Conservation (phyloP, 495 filamentous ascomycete species). For the Penicillium parvum region DNA sequence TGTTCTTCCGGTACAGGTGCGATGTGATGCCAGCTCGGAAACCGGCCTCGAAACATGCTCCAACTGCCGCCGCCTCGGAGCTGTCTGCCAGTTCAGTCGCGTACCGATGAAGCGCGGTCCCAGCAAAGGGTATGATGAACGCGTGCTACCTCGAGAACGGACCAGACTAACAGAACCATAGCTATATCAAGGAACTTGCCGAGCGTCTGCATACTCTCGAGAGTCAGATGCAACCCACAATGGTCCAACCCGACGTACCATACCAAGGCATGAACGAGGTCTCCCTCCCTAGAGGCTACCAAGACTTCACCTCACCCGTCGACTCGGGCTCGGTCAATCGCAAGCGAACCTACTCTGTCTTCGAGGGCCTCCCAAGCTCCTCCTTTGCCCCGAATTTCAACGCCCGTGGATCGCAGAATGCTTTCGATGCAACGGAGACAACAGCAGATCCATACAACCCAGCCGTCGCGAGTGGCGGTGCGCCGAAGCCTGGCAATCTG, state of each 20-base stretch:
- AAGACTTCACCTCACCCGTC: constrained; percentile 48
- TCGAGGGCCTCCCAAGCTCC: constrained; percentile 45
- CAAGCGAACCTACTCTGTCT: constrained; percentile 56
- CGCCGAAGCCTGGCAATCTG: constrained; percentile 35
- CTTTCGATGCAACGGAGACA: constrained; percentile 35
- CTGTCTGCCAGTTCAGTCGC: constrained; percentile 81
- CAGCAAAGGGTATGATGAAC: constrained; percentile 72
- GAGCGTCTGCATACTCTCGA: constrained; percentile 84
- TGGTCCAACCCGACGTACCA: constrained; percentile 44
- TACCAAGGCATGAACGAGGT: constrained; percentile 47
- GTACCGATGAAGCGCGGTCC: constrained; percentile 94
- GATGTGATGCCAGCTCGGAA: constrained; percentile 85
- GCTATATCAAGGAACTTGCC: constrained; percentile 94
- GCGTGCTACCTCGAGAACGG: background rate
- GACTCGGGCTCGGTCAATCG: constrained; percentile 36
- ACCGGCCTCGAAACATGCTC: constrained; percentile 74
- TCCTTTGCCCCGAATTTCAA: constrained; percentile 45
- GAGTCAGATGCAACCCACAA: constrained; percentile 52
- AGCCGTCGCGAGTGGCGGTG: constrained; percentile 23
- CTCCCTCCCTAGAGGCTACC: constrained; percentile 39
- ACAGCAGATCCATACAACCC: constrained; percentile 44
- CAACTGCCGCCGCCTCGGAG: constrained; percentile 74
- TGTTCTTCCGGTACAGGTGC: constrained; percentile 52
- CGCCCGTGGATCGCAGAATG: constrained; percentile 36
- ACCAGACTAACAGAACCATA: constrained; percentile 33